A percentile compares a stretch with the other conserved stretches of the same genome.
phyloP scores from a whole-genome alignment of 2,329 filamentous ascomycete genomes.

The Myriangium duriaei region DNA sequence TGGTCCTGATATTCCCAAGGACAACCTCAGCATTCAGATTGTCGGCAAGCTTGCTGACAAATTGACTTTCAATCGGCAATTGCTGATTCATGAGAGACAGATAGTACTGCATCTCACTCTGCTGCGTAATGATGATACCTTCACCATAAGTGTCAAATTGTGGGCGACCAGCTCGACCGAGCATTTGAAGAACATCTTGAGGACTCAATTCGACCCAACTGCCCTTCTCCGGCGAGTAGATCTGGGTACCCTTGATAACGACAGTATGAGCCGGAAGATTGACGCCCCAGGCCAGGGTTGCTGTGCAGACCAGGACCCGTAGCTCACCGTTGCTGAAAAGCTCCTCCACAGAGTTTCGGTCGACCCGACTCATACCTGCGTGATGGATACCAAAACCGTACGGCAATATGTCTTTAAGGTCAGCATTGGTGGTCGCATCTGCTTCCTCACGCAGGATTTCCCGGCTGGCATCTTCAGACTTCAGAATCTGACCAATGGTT shows the following conservation, averaged over 20 bases:
- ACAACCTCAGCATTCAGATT: slow-evolving; percentile 96
- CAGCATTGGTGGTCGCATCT: slow-evolving; percentile 67
- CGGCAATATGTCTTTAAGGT: slow-evolving; percentile 85
- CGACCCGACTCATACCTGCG: slow-evolving; percentile 90
- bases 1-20: slow-evolving; percentile 76
- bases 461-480: slow-evolving; percentile 80
- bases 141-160: slow-evolving; percentile 98
- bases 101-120: slow-evolving; percentile 92
- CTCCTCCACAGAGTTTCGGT: slow-evolving; percentile 89
- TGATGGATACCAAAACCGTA: slow-evolving; percentile 98
- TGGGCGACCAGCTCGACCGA: slow-evolving; percentile 88
- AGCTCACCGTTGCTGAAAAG: slow-evolving; percentile 84
- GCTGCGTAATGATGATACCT: slow-evolving; percentile 96
- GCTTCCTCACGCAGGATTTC: slow-evolving; percentile 81
- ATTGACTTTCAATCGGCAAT: slow-evolving; percentile 90
- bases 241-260: slow-evolving; percentile 96
- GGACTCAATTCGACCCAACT: slow-evolving; percentile 97
- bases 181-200: slow-evolving; percentile 96
- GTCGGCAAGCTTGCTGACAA: slow-evolving; percentile 84
- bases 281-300: slow-evolving; percentile 97
- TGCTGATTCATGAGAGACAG: slow-evolving; percentile 94
- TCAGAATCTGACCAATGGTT: slow-evolving; percentile 89
- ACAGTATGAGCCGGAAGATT: slow-evolving; percentile 96
- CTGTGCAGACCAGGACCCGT: slow-evolving; percentile 91
- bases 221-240: slow-evolving; percentile 97